Evolutionary conservation across 345 rosid genomes (phyloP).

Genomic region (Draba incana): DNA sequence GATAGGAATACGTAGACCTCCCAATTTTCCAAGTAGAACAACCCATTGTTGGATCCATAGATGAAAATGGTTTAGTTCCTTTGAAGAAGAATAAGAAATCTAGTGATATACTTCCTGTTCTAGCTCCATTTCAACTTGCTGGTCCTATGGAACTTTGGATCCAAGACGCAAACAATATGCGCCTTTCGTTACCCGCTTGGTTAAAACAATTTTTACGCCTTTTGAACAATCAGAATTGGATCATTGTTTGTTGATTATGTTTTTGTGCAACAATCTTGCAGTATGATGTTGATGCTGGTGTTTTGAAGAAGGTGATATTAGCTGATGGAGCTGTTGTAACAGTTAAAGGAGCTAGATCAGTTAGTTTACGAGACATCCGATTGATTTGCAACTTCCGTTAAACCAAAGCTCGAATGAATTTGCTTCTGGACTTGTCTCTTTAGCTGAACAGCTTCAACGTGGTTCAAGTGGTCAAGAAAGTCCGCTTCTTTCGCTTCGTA

Average conservation of each 20-base stretch:
- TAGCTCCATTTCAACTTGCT: no score
- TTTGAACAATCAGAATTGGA: not conserved
- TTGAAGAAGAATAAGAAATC: no score
- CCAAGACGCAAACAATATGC: no score
- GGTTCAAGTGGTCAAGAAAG: constrained; percentile 49
- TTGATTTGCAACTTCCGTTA: constrained; percentile 82
- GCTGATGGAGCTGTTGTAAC: constrained; percentile 95
- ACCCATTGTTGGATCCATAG: constrained; percentile 35
- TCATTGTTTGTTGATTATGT: constrained; percentile 17
- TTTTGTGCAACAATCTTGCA: constrained; percentile 46
- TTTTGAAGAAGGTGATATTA: constrained; percentile 83
- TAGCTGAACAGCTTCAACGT: constrained; percentile 80
- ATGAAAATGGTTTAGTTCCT: constrained; percentile 54
- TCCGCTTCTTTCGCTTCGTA: constrained; percentile 77
- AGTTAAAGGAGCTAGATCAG: constrained; percentile 94
- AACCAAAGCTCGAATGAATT: constrained; percentile 60
- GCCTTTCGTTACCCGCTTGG: constrained; percentile 78
- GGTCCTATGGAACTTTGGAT: no score
- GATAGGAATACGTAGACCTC: constrained; percentile 89
- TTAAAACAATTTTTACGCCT: not conserved
- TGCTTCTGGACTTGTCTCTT: constrained; percentile 84
- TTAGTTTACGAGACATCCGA: constrained; percentile 81
- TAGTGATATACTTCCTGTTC: no score
- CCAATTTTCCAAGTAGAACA: constrained; percentile 69
- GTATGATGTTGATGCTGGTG: constrained; percentile 98